Evolutionary conservation across 2,329 filamentous ascomycete species (phyloP).

Genomic region (Zasmidium angulare): DNA sequence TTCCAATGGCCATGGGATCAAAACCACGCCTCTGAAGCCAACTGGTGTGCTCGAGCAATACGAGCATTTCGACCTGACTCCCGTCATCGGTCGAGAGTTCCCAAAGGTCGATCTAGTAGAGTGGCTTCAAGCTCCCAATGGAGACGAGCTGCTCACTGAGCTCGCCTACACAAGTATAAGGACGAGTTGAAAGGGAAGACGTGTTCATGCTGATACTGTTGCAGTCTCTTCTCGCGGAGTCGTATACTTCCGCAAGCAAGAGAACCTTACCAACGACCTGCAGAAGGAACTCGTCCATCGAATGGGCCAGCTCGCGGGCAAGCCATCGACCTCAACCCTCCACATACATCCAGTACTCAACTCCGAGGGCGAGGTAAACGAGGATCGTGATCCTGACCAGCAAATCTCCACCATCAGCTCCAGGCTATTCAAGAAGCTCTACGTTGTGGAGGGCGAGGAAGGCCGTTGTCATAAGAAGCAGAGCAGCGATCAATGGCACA

Average conservation of each 20-base stretch:
- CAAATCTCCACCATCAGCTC: slow-evolving; percentile 43
- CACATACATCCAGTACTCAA: slow-evolving; percentile 63
- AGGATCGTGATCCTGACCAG: slow-evolving; percentile 31
- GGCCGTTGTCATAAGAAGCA: slow-evolving; percentile 49
- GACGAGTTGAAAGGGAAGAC: background rate
- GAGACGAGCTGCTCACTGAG: slow-evolving; percentile 40
- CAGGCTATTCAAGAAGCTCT: slow-evolving; percentile 36
- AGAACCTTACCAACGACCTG: slow-evolving; percentile 60
- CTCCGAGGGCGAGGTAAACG: slow-evolving; percentile 42
- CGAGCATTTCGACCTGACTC: slow-evolving; percentile 50
- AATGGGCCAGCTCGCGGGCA: slow-evolving; percentile 59
- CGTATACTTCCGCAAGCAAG: slow-evolving; percentile 66
- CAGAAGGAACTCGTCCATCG: slow-evolving; percentile 63
- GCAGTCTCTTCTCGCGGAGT: slow-evolving; percentile 67
- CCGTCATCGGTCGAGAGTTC: slow-evolving; percentile 53
- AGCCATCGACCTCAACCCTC: slow-evolving; percentile 56
- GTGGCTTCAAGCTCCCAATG: slow-evolving; percentile 35
- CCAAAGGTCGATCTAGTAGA: slow-evolving; percentile 36
- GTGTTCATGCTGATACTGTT: background rate
- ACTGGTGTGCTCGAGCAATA: slow-evolving; percentile 44
- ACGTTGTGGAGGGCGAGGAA: slow-evolving; percentile 42
- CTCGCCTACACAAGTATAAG: slow-evolving; percentile 57
- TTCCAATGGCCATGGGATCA: background rate
- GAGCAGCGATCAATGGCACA: slow-evolving; percentile 49
- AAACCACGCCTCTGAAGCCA: slow-evolving; percentile 31